Conservation (phyloP, 768 basidiomycete species). For the Leccinum subtestaceum region DNA sequence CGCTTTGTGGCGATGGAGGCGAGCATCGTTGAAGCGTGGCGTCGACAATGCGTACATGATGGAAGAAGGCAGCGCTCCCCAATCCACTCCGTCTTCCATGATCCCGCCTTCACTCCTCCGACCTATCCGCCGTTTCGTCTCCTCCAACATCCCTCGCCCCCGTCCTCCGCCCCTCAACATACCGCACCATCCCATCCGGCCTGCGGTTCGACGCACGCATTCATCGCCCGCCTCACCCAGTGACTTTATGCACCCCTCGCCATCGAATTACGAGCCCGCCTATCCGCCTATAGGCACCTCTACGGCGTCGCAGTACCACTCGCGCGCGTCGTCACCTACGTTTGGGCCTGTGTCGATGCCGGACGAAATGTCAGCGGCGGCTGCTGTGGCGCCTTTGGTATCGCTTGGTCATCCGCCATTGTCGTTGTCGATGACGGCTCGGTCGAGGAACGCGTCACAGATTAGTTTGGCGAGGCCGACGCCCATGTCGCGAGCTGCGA, state of each 20-base stretch:
- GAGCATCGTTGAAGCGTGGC: conserved; percentile 37
- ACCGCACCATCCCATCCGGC: conserved; percentile 8
- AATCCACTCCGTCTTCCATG: conserved; percentile 17
- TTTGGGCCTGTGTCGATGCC: conserved; percentile 10
- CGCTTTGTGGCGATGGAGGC: conserved; percentile 42
- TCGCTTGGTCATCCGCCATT: conserved; percentile 34
- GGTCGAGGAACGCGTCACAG: conserved; percentile 68
- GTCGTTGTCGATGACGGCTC: conserved; percentile 43
- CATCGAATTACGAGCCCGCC: conserved; percentile 17
- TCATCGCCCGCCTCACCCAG: conserved; percentile 21
- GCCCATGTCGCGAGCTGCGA: conserved; percentile 37
- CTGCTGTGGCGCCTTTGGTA: conserved; percentile 6
- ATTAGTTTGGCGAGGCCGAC: conserved; percentile 54
- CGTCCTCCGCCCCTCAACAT: conserved; percentile 23
- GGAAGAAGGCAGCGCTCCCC: conserved; percentile 42
- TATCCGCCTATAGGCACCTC: conserved; percentile 30
- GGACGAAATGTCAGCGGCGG: background rate
- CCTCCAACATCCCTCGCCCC: conserved; percentile 20
- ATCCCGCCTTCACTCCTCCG: conserved; percentile 26
- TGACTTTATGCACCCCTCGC: conserved; percentile 1
- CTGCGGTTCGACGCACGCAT: conserved; percentile 19
- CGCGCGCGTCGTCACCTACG: conserved; percentile 32
- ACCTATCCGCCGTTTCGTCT: conserved; percentile 27
- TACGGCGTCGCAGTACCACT: conserved; percentile 34
- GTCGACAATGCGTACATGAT: conserved; percentile 35